Conservation (phyloP, 1,284 basidiomycete species). For the Leccinum holopus region DNA sequence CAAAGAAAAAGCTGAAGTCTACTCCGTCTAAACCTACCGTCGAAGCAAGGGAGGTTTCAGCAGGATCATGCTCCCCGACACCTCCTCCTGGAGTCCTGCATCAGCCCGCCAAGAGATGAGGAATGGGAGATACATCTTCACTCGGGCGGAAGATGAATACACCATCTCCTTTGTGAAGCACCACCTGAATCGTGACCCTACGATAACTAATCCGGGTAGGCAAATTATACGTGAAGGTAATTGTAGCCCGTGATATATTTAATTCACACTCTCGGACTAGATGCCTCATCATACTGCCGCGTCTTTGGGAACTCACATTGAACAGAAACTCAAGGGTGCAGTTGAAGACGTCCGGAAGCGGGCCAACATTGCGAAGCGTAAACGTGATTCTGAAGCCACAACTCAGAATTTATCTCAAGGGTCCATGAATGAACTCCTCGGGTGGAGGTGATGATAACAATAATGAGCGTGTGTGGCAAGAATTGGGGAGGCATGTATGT, state of each 20-base stretch:
- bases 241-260: conserved; percentile 1
- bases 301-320: conserved; percentile 39
- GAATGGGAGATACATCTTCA: conserved; percentile 41
- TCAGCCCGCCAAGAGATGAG: conserved; percentile 25
- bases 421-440: conserved; percentile 30
- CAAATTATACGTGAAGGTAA: conserved; percentile 43
- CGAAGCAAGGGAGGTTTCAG: background rate
- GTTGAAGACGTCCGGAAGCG: conserved; percentile 33
- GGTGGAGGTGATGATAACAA: conserved; percentile 45
- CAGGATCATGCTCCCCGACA: conserved; percentile 38
- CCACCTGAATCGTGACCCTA: conserved; percentile 40
- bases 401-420: background rate
- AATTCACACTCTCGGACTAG: conserved; percentile 26
- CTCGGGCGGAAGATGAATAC: conserved; percentile 48
- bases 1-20: conserved; percentile 6
- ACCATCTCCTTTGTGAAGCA: conserved; percentile 34
- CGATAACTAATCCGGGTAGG: conserved; percentile 27
- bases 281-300: conserved; percentile 45
- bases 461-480: conserved; percentile 51
- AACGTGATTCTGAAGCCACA: conserved; percentile 13
- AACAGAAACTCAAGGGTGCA: conserved; percentile 29
- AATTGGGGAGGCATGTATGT: conserved; percentile 38
- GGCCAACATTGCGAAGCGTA: conserved; percentile 34
- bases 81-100: conserved; percentile 39
- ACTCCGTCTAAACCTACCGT: background rate